phyloP scores from a whole-genome alignment of 805 yeast genomes.

The Monosporozyma yasuniensis region DNA sequence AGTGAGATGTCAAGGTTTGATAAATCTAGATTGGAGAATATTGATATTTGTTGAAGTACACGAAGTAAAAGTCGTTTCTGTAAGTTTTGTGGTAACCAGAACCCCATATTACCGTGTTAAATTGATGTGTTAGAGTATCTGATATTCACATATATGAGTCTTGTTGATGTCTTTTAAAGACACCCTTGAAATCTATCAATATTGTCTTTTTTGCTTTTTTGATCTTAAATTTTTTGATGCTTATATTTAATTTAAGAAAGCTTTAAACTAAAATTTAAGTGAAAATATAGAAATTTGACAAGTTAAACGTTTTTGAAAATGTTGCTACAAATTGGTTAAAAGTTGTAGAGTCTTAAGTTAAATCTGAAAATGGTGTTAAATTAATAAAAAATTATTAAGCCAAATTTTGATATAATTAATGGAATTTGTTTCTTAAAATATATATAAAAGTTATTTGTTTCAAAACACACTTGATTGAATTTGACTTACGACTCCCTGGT shows the following conservation, averaged over 20 bases:
- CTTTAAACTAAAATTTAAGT: not conserved
- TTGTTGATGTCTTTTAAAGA: not conserved
- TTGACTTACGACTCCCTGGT: no score
- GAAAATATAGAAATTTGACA: no score
- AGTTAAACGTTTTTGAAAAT: no score
- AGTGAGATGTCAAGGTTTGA: slow-evolving; percentile 75
- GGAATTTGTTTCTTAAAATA: no score
- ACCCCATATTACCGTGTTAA: slow-evolving; percentile 9
- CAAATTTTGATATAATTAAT: no score
- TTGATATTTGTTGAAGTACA: slow-evolving; percentile 68
- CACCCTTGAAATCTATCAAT: not conserved
- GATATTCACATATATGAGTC: not conserved
- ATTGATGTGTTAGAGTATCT: not conserved
- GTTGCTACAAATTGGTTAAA: no score
- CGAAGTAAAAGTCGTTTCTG: slow-evolving; percentile 76
- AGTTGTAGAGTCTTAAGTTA: no score
- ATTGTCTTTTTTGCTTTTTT: not conserved
- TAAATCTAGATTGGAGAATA: slow-evolving; percentile 74
- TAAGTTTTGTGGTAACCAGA: slow-evolving; percentile 78
- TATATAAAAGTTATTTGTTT: no score
- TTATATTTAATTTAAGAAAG: not conserved
- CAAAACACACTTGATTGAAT: no score
- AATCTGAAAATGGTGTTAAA: no score
- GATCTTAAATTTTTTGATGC: not conserved
- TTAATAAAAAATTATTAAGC: no score